Percentiles rank a stretch among this genome's conserved stretches.
phyloP scores from a whole-genome alignment of 2,329 filamentous ascomycete genomes.

The Aspergillus niger region DNA sequence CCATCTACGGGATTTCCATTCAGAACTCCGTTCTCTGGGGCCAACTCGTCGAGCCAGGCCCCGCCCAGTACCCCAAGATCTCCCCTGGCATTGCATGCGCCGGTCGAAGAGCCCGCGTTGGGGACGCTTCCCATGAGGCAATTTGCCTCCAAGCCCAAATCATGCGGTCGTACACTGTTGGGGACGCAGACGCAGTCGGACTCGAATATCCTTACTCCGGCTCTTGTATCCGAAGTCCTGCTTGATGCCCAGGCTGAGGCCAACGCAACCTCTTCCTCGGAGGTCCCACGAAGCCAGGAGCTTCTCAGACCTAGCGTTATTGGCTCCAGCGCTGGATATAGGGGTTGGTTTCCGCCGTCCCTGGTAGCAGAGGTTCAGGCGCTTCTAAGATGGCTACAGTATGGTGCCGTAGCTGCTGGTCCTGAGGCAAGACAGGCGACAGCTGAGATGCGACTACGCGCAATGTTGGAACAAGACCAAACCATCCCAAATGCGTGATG shows the following conservation, averaged over 20 bases:
- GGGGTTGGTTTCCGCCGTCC: constrained; percentile 9
- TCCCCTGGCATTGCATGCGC: not conserved
- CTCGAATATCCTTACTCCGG: constrained; percentile 35
- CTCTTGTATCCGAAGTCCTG: constrained; percentile 43
- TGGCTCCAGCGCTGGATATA: not conserved
- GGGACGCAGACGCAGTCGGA: constrained; percentile 20
- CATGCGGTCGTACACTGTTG: constrained; percentile 34
- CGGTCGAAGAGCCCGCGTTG: constrained; percentile 5
- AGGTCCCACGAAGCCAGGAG: not conserved
- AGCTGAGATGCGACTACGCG: constrained; percentile 40
- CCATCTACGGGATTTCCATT: constrained; percentile 23
- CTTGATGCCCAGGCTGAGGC: constrained; percentile 39
- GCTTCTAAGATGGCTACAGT: constrained; percentile 40
- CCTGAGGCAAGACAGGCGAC: constrained; percentile 29
- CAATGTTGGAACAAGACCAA: constrained; percentile 35
- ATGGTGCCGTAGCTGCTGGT: constrained; percentile 25
- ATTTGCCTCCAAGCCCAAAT: constrained; percentile 29
- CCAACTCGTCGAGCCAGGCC: constrained; percentile 17
- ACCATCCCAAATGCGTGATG: not conserved
- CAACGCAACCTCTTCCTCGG: not conserved
- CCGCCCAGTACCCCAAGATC: constrained; percentile 19
- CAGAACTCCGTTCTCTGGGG: constrained; percentile 20
- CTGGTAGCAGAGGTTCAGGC: constrained; percentile 34
- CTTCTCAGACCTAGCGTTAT: not conserved
- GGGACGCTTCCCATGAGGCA: constrained; percentile 26